Conservation (phyloP, 129 eudicot genomes). For the Mikania micrantha region DNA sequence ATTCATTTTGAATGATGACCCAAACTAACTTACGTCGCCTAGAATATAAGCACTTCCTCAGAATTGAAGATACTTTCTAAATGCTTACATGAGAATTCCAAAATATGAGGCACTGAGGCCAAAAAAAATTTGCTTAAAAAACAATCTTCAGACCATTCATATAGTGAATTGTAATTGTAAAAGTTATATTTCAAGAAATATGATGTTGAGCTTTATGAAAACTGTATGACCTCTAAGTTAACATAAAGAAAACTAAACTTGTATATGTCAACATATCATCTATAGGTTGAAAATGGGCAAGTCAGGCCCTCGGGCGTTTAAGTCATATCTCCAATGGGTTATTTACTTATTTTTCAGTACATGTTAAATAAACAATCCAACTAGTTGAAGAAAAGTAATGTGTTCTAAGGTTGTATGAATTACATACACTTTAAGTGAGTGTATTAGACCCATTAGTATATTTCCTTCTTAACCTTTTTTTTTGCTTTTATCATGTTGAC, state of each 20-base stretch:
- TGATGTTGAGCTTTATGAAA: not conserved
- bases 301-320: not conserved
- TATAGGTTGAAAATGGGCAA: not conserved
- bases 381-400: too few relatives aligned
- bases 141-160: not conserved
- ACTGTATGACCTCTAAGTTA: not conserved
- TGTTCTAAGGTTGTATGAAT: too few relatives aligned
- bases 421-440: not conserved
- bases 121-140: not conserved
- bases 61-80: not conserved
- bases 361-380: too few relatives aligned
- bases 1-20: not conserved
- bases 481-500: not conserved
- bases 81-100: not conserved
- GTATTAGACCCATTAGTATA: not conserved
- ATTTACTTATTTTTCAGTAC: too few relatives aligned
- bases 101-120: not conserved
- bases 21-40: not conserved
- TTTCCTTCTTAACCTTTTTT: not conserved
- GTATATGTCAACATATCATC: not conserved
- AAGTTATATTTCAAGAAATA: not conserved
- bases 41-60: not conserved
- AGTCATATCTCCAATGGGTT: not conserved
- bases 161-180: too few relatives aligned
- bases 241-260: too few relatives aligned